Evolutionary conservation across 2,329 filamentous ascomycete species (phyloP).

Genomic region (Cytospora leucostoma): DNA sequence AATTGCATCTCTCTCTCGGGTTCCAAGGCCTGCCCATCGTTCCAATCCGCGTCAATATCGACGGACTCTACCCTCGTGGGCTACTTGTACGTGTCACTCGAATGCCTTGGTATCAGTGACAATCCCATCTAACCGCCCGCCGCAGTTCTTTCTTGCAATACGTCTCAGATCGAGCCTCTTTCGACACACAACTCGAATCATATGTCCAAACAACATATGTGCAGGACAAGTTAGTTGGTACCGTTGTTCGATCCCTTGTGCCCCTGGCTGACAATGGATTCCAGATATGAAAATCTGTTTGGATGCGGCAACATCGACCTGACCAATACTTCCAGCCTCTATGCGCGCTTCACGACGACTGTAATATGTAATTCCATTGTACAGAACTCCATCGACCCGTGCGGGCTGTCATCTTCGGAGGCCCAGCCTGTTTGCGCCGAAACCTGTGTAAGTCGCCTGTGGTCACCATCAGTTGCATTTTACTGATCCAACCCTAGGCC

Average conservation of each 20-base stretch:
- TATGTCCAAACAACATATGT: constrained; percentile 79
- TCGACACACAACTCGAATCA: constrained; percentile 71
- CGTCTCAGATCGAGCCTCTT: constrained; percentile 74
- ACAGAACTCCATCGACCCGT: constrained; percentile 78
- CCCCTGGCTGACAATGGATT: constrained; percentile 27
- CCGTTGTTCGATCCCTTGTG: constrained; percentile 4
- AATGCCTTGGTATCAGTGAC: too few species aligned
- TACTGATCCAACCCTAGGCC: constrained; percentile 52
- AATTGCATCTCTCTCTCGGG: constrained; percentile 56
- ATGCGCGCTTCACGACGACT: constrained; percentile 90
- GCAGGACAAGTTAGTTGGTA: constrained; percentile 67
- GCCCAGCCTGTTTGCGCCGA: constrained; percentile 83
- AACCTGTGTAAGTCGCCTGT: constrained; percentile 66
- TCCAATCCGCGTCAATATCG: constrained; percentile 63
- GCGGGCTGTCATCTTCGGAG: constrained; percentile 63
- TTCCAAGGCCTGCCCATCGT: constrained; percentile 64
- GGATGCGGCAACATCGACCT: constrained; percentile 79
- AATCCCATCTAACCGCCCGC: constrained; percentile 19
- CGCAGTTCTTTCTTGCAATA: constrained; percentile 84
- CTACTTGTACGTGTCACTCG: constrained; percentile 55
- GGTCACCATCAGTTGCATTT: constrained; percentile 33
- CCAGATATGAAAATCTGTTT: constrained; percentile 77
- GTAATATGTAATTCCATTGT: constrained; percentile 93
- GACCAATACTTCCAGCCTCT: constrained; percentile 76
- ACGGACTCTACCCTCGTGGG: constrained; percentile 53